These are phyloP conservation scores for Penicillium sp. DNA, from an alignment of 2,329 filamentous ascomycete species.

Conservation along the genomic window DNA sequence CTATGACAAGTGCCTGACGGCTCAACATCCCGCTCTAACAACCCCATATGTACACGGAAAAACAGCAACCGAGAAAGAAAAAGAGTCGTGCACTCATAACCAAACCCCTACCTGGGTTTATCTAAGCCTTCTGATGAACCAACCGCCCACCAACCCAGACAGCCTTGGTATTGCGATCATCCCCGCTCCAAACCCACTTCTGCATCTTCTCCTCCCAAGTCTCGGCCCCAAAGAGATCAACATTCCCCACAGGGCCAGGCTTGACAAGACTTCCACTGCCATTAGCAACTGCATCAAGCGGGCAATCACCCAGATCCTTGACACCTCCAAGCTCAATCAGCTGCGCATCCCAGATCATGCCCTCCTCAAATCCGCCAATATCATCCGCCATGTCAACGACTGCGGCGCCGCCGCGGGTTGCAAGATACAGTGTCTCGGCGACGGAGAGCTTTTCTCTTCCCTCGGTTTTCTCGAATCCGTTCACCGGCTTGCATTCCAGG, in stretches of 20 bases:
- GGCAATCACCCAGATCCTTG: conserved; percentile 20
- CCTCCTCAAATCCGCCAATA: conserved; percentile 79
- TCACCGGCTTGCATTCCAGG: conserved; percentile 24
- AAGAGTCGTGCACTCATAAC: background rate
- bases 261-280: conserved; percentile 28
- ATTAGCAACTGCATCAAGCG: conserved; percentile 1
- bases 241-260: conserved; percentile 57
- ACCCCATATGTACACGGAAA: background rate
- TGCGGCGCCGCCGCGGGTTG: conserved; percentile 79
- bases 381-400: conserved; percentile 71
- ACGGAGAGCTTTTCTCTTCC: conserved; percentile 69
- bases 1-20: background rate
- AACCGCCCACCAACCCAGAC: conserved; percentile 87
- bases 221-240: conserved; percentile 91
- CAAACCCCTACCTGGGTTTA: background rate
- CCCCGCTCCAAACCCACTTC: conserved; percentile 93
- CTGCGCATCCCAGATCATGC: conserved; percentile 90
- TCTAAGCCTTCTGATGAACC: conserved; percentile 58
- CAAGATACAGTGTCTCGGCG: conserved; percentile 82
- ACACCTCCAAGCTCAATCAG: conserved; percentile 64
- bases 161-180: conserved; percentile 82
- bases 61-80: background rate
- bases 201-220: conserved; percentile 79
- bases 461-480: conserved; percentile 20
- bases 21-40: background rate